These are phyloP conservation scores for Verticillium albo-atrum DNA, from an alignment of 2,329 filamentous ascomycete species.

Conservation along the genomic window DNA sequence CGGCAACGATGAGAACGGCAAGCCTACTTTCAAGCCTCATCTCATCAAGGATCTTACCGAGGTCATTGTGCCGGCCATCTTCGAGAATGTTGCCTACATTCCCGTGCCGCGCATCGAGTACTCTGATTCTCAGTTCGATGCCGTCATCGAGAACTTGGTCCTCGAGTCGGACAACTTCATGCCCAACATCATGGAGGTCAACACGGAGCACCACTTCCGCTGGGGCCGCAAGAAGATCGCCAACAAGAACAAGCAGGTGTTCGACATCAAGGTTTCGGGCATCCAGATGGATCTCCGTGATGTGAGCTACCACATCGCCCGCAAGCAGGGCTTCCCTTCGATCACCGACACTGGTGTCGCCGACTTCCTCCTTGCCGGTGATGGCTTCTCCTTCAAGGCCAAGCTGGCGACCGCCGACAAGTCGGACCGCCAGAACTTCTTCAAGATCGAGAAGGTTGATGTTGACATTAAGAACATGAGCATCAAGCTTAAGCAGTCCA, in stretches of 20 bases:
- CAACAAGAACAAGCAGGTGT: conserved; percentile 70
- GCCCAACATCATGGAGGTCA: conserved; percentile 85
- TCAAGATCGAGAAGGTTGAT: conserved; percentile 88
- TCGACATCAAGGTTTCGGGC: conserved; percentile 82
- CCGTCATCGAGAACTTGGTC: conserved; percentile 88
- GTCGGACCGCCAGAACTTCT: conserved; percentile 74
- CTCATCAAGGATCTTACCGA: conserved; percentile 84
- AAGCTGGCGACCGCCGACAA: conserved; percentile 78
- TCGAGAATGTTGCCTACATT: conserved; percentile 85
- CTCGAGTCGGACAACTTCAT: conserved; percentile 96
- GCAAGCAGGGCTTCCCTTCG: conserved; percentile 87
- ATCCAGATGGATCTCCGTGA: conserved; percentile 90
- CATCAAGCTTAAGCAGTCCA: conserved; percentile 91
- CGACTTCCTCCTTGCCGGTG: conserved; percentile 82
- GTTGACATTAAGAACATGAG: conserved; percentile 78
- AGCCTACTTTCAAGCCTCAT: conserved; percentile 87
- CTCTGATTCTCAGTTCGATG: conserved; percentile 77
- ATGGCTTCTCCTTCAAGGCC: conserved; percentile 88
- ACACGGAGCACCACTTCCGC: conserved; percentile 89
- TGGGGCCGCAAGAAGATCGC: conserved; percentile 86
- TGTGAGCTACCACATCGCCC: conserved; percentile 92
- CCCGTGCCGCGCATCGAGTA: conserved; percentile 94
- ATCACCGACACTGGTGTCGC: conserved; percentile 84
- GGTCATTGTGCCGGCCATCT: conserved; percentile 75
- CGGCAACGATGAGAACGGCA: conserved; percentile 81